phyloP scores from a whole-genome alignment of 2,329 filamentous ascomycete genomes.

The Scedosporium apiospermum region DNA sequence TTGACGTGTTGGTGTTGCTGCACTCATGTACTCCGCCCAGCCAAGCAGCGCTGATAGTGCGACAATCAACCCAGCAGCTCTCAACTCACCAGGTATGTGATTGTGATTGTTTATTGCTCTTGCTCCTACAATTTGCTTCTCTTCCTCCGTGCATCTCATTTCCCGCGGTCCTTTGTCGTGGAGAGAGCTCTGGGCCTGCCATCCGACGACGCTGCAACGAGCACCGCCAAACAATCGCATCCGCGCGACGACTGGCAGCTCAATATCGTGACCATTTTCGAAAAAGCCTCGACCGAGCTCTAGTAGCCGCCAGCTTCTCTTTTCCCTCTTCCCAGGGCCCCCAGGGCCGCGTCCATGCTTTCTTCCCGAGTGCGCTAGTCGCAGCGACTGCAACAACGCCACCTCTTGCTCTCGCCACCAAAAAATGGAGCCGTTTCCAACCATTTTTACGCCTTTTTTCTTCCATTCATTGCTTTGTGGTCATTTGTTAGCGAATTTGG shows the following conservation, averaged over 20 bases:
- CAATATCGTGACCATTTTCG: background rate
- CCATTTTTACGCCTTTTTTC: constrained; percentile 1
- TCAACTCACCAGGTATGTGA: constrained; percentile 66
- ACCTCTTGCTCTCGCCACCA: background rate
- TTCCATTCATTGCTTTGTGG: background rate
- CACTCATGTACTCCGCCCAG: constrained; percentile 26
- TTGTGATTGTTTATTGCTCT: constrained; percentile 14
- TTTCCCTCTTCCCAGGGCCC: background rate
- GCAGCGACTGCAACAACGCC: background rate
- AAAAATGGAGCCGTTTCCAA: background rate
- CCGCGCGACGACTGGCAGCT: background rate
- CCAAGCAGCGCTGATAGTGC: constrained; percentile 71
- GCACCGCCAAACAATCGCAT: background rate
- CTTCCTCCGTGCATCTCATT: background rate
- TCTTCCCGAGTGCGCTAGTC: background rate
- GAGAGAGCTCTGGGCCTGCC: background rate
- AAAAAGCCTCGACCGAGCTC: background rate
- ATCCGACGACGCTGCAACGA: background rate
- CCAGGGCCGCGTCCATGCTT: background rate
- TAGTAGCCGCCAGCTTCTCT: background rate
- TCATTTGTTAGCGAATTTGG: background rate
- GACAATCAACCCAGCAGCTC: constrained; percentile 82
- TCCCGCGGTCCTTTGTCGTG: background rate
- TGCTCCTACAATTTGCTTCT: constrained; percentile 9
- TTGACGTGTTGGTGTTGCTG: constrained; percentile 23